Base-by-base conservation (phyloP, 2,329 filamentous ascomycete genomes). In the Mycogone perniciosa region DNA sequence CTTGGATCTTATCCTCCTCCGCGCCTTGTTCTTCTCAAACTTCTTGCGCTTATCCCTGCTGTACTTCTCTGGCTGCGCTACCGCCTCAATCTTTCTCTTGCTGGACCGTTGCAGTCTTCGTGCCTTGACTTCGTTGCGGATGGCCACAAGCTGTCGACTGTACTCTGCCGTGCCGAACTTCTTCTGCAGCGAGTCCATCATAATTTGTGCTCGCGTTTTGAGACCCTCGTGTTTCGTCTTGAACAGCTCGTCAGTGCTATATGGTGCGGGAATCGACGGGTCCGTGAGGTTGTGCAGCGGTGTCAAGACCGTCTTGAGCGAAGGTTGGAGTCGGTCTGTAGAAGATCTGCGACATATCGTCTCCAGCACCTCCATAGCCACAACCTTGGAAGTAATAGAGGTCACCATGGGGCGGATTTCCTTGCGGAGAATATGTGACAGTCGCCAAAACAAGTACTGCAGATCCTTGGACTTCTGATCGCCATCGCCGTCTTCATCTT, bases 61-160 rank as follows among this genome's bases (percentile, higher is more conserved):
- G 60, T 84, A 83, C 64, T 77, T 85, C 71, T 93, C 92, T 1
- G 93, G 93, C 62, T 86, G 81, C 45, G 80, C 80, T 27, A 99
- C 84, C 8, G 88, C 88, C 65, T 95, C 91, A 57, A 97, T 88
- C 70, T 89, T 88, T 62, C 93, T 81, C 80, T 99, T 99, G 56
- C 78, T 81, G 48, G 86, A 82, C 57, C 95, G 76, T 61, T 84
- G 81, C 64, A 89, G 82, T 58, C 93, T 77, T 61, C 85, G 82
- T 57, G 79, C 77, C 62, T 80, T 81, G n/a, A 93, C 84, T 11
- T 77, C 79, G 47, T 86, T 83, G 54, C 89, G 82, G 6, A 95
- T 88, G 38, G 79, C 78, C 37, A 88, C 69, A 62, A 97, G 75
- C 42, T 85, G 77, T 49, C 77, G 76, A n/a, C 91, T 83, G 70